Evolutionary conservation across 1,284 basidiomycete genomes (phyloP), one percentile per base, ranked within the genome.

Genomic region (Sphagnurus paluster): DNA sequence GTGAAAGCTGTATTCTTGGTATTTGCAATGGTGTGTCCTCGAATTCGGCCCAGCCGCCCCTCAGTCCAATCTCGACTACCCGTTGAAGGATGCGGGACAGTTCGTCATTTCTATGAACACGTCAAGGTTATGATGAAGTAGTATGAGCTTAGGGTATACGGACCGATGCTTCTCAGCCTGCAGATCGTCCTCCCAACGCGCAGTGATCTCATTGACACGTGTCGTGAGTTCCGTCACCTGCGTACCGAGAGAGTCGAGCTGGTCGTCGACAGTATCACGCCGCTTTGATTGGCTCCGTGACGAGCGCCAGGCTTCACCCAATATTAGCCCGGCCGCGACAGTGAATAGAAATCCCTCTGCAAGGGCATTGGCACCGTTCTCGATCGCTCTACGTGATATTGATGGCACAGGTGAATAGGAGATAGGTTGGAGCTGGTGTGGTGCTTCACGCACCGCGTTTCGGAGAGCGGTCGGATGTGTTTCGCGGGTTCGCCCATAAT

Each of bases 271-370:
- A 39, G 72, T 70, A 56, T 90, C 89, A 41, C 90, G 69, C 34
- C 90, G 81, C 62, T 83, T 89, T 1, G 79, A 77, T 49, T 87
- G 76, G 57, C 78, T 90, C 26, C 87, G 72, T 1, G 87, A 88
- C 0, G 82, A 80, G 4, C 91, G 82, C 73, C 80, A 93, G 30
- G 83, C 72, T 65, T 95, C 91, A 3, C 86, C 87, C 2, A 93
- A 53, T 41, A 94, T 92, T 5, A 94, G 70, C 0, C 70, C 67
- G 0, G 85, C 84, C 0, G 90, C 91, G 3, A 95, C 91, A 5
- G 74, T 56, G 64, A 95, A 94, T 4, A 95, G 76, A 60, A 95
- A 95, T 0, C 87, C 84, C 67, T 94, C 92, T 0, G 92, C 91
- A 9, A 95, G 70, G 13, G 84, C 78, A 49, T 91, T 93, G 10